These are phyloP conservation scores for Prinsepia uniflora DNA, from an alignment of 306 rosid species.

Conservation along the genomic window DNA sequence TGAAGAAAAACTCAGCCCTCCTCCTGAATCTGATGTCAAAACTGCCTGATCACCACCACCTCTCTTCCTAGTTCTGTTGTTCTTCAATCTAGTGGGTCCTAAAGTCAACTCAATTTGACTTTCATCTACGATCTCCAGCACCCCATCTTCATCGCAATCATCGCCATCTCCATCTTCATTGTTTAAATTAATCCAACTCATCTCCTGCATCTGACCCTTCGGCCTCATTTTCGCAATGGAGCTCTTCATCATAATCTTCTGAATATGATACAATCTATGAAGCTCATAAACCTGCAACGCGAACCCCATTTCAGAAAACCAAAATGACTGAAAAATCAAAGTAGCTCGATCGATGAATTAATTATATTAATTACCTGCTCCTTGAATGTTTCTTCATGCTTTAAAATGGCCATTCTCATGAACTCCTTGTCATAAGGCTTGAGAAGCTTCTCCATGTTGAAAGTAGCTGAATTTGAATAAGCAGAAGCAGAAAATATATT, in stretches of 20 bases:
- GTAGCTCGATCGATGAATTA: too few species aligned
- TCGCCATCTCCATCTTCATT: conserved; percentile 29
- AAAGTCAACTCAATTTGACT: conserved; percentile 69
- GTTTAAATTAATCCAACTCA: conserved; percentile 35
- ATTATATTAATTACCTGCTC: conserved; percentile 52
- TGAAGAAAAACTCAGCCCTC: conserved; percentile 52
- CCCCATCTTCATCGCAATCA: conserved; percentile 26
- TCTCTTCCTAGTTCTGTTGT: conserved; percentile 36
- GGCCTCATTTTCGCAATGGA: conserved; percentile 37
- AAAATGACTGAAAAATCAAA: too few species aligned
- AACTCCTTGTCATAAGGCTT: conserved; percentile 59
- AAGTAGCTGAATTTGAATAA: conserved; percentile 25
- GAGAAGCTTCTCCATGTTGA: conserved; percentile 64
- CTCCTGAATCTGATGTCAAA: conserved; percentile 40
- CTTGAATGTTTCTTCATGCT: conserved; percentile 77
- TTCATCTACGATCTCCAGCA: conserved; percentile 62
- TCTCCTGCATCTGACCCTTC: conserved; percentile 29
- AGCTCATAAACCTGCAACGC: conserved; percentile 69
- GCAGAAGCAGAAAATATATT: conserved; percentile 4
- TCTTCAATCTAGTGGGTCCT: conserved; percentile 62
- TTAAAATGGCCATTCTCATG: conserved; percentile 73
- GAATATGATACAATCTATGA: conserved; percentile 76
- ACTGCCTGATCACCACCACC: conserved; percentile 13
- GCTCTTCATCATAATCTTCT: conserved; percentile 71
- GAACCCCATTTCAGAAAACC: background rate